Percentiles rank a stretch among this genome's conserved stretches.
These are phyloP conservation scores for Aspergillus ochraceoroseus DNA, from an alignment of 2,329 filamentous ascomycete genomes.

Conservation along the genomic window DNA sequence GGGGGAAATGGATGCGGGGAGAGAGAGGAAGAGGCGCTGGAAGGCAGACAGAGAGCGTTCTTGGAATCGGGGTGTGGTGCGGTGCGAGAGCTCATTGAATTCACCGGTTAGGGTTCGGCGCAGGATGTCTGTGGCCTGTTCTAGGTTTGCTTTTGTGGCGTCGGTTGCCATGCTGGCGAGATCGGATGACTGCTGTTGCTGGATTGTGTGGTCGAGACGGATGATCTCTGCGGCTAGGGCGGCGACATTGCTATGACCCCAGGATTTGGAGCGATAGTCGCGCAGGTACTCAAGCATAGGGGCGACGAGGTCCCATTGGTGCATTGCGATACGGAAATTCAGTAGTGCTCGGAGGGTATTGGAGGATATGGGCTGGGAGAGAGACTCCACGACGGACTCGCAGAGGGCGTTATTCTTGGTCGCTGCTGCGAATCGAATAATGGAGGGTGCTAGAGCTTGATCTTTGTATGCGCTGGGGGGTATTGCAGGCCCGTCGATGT, in stretches of 20 bases:
- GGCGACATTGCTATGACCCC: slow-evolving; percentile 38
- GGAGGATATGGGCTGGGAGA: slow-evolving; percentile 31
- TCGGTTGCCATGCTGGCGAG: slow-evolving; percentile 6
- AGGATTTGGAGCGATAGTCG: slow-evolving; percentile 33
- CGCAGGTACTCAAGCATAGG: slow-evolving; percentile 33
- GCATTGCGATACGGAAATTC: slow-evolving; percentile 32
- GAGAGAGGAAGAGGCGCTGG: slow-evolving; percentile 29
- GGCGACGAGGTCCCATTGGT: slow-evolving; percentile 34
- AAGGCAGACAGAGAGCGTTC: slow-evolving; percentile 29
- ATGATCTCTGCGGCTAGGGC: slow-evolving; percentile 41
- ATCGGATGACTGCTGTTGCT: slow-evolving; percentile 12
- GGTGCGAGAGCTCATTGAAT: slow-evolving; percentile 28
- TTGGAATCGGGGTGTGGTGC: slow-evolving; percentile 25
- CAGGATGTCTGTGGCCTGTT: slow-evolving; percentile 31
- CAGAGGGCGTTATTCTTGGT: slow-evolving; percentile 42
- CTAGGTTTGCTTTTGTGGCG: slow-evolving; percentile 20
- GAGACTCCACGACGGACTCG: slow-evolving; percentile 27
- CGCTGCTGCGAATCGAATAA: slow-evolving; percentile 52
- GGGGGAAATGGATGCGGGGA: slow-evolving; percentile 33
- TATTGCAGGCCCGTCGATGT: slow-evolving; percentile 54
- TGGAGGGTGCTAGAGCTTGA: slow-evolving; percentile 48
- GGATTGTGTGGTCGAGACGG: slow-evolving; percentile 28
- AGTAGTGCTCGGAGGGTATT: slow-evolving; percentile 37
- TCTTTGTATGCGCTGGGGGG: slow-evolving; percentile 43
- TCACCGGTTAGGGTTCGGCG: slow-evolving; percentile 34